Base-by-base conservation (phyloP, 78 protist species). In the Dictyostelium firmibasis region DNA sequence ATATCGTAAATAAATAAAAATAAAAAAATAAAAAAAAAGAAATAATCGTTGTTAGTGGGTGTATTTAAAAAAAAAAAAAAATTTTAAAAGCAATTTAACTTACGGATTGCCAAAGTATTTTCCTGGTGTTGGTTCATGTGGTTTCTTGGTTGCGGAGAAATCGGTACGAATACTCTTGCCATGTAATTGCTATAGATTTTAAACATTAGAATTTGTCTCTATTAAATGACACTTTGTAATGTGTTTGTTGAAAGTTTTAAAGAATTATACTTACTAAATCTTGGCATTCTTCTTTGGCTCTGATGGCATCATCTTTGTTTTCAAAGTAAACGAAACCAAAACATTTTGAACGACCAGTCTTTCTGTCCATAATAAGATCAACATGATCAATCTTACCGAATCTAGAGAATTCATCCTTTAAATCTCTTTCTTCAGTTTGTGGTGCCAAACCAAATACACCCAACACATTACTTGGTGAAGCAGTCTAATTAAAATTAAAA, bases 91-190 rank as follows among this genome's bases (percentile, higher is more conserved):
- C 0, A 44, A 44, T 0, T 44, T 11, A 25, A 77, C 82, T 38
- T 76, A 77, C 91, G 92, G 77, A 41, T 81, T 87, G 18, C 92
- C 92, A 78, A 23, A 79, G 41, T 87, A 87, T 87, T 27, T 87
- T 4, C 92, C 92, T 75, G 92, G 92, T 9, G 92, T 87, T 75
- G 92, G 92, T 18, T 85, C 91, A 36, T 93, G 96, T 83, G 96
- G 74, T 31, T 33, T 72, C 53, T 47, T 36, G 0, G 96, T 82
- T n/a, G 91, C 88, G 11, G 92, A 84, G 67, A 84, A 93, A 78
- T 93, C 96, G 1, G 87, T 93, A n/a, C 96, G 53, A n/a, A 93
- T 83, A 0, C 23, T 18, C 23, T 77, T 84, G 8, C 96, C 96
- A 27, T 83, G 81, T 60, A 84, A 64, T 36, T 57, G 67, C 67